Conservation (phyloP, 495 filamentous ascomycete genomes). For the Lentithecium fluviatile region DNA sequence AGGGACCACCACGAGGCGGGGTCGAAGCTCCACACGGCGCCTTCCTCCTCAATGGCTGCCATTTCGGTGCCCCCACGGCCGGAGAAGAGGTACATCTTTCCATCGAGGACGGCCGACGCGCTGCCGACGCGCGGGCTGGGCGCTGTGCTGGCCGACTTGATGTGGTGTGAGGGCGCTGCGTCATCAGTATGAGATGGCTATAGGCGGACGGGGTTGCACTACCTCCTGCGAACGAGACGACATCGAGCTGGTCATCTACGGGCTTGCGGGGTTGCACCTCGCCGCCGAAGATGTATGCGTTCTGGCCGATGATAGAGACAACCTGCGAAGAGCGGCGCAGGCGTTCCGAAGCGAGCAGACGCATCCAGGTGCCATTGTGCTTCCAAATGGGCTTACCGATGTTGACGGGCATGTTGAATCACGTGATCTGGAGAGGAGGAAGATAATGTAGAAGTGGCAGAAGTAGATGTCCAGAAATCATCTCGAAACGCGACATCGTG, state of each 20-base stretch:
- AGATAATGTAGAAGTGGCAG: background rate
- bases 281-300: slow-evolving; percentile 40
- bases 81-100: slow-evolving; percentile 56
- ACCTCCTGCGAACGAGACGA: slow-evolving; percentile 25
- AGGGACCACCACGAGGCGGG: slow-evolving; percentile 38
- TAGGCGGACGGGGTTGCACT: background rate
- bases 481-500: no score
- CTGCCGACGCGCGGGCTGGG: slow-evolving; percentile 53
- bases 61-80: slow-evolving; percentile 56
- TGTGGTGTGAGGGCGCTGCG: slow-evolving; percentile 10
- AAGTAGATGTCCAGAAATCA: background rate
- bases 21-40: slow-evolving; percentile 52
- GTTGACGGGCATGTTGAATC: background rate
- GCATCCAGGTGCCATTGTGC: slow-evolving; percentile 19
- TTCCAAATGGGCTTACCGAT: slow-evolving; percentile 15
- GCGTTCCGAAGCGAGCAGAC: slow-evolving; percentile 15
- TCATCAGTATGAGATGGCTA: slow-evolving; percentile 14
- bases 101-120: slow-evolving; percentile 46
- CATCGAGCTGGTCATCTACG: slow-evolving; percentile 38
- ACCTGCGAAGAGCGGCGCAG: slow-evolving; percentile 42
- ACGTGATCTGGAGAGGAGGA: background rate
- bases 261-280: slow-evolving; percentile 43
- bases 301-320: slow-evolving; percentile 27
- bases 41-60: slow-evolving; percentile 55
- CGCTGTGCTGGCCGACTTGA: background rate